Conservation (phyloP, 106 monocot genomes). For the Iris macrosiphon region DNA sequence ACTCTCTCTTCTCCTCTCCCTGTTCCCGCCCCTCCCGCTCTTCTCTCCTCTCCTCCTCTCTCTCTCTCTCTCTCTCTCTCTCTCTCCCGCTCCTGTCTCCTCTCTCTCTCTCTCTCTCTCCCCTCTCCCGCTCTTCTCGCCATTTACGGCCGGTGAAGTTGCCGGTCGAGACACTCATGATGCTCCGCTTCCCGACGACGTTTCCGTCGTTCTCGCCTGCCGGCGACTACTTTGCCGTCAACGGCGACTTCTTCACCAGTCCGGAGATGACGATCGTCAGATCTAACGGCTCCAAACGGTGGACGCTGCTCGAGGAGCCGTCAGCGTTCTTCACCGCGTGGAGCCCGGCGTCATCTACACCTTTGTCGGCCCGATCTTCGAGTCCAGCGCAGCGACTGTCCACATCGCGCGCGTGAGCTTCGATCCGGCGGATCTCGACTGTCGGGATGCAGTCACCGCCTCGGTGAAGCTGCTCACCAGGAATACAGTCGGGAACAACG, state of each 20-base stretch:
- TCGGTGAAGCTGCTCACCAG: constrained; percentile 56
- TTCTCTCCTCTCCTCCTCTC: too few species aligned
- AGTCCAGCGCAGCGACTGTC: constrained; percentile 37
- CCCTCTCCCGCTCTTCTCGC: too few species aligned
- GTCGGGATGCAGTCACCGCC: constrained; percentile 7
- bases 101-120: too few species aligned
- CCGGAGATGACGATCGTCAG: constrained; percentile 41
- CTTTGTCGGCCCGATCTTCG: constrained; percentile 74
- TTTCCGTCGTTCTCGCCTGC: constrained; percentile 56
- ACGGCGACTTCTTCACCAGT: constrained; percentile 37
- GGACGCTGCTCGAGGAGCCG: constrained; percentile 37
- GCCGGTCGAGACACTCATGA: constrained; percentile 18
- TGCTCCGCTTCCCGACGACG: constrained; percentile 40
- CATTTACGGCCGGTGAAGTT: constrained; percentile 35
- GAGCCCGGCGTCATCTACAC: constrained; percentile 70
- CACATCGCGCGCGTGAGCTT: constrained; percentile 63
- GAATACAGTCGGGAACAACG: constrained; percentile 61
- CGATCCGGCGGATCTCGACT: constrained; percentile 32
- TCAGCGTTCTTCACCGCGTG: constrained; percentile 57
- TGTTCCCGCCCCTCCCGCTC: too few species aligned
- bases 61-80: too few species aligned
- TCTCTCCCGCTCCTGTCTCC: too few species aligned
- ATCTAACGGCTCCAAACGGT: constrained; percentile 63
- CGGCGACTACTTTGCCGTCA: constrained; percentile 31
- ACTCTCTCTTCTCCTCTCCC: too few species aligned